Evolutionary conservation across 148 eudicot species (phyloP).

Genomic region (Camellia sinensis): DNA sequence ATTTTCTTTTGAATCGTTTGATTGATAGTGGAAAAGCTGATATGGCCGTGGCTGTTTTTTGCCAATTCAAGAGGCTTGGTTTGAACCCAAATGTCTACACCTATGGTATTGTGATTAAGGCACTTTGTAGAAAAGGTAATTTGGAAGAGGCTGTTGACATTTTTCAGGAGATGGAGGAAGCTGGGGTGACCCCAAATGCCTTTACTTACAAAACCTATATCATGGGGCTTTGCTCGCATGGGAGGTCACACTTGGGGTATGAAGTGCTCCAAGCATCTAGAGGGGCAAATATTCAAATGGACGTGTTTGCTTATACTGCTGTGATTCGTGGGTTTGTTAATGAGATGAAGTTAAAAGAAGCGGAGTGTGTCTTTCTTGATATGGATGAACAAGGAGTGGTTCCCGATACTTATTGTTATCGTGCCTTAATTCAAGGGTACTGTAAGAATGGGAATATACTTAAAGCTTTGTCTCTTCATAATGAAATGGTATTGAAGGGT

Average conservation of each 20-base stretch:
- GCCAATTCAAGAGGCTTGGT: conserved; percentile 46
- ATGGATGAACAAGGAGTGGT: conserved; percentile 46
- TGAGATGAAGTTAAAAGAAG: conserved; percentile 51
- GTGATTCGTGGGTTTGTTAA: conserved; percentile 61
- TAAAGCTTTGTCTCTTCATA: conserved; percentile 40
- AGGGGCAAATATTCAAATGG: conserved; percentile 23
- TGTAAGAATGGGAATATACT: conserved; percentile 40
- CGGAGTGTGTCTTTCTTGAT: conserved; percentile 50
- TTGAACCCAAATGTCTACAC: conserved; percentile 58
- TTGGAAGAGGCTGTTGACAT: conserved; percentile 45
- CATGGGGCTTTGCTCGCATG: conserved; percentile 51
- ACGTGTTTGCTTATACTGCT: conserved; percentile 43
- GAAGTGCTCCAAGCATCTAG: conserved; percentile 39
- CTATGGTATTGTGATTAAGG: conserved; percentile 57
- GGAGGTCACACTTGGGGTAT: conserved; percentile 40
- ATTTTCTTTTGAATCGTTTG: conserved; percentile 48
- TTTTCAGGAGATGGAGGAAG: conserved; percentile 49
- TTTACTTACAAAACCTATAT: conserved; percentile 39
- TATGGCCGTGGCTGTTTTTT: conserved; percentile 41
- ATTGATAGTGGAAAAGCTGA: conserved; percentile 43
- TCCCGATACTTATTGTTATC: conserved; percentile 40
- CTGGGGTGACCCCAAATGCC: conserved; percentile 44
- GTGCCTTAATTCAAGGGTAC: conserved; percentile 50
- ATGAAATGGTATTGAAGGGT: conserved; percentile 51
- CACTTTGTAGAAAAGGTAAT: conserved; percentile 46